phyloP scores from a whole-genome alignment of 495 filamentous ascomycete species.

The Peziza echinospora region DNA sequence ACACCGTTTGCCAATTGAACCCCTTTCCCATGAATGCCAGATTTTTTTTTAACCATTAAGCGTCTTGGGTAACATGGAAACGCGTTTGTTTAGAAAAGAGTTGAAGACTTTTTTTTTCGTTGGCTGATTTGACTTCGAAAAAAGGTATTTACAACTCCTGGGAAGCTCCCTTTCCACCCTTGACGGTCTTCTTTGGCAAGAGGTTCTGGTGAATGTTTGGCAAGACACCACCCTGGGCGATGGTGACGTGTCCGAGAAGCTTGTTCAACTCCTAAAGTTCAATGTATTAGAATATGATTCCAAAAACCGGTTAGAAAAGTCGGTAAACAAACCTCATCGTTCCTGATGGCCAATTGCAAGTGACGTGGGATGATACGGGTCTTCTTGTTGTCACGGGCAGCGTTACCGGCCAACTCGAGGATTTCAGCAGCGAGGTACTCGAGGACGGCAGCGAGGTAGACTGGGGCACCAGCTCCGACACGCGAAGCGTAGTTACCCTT shows the following conservation, averaged over 20 bases:
- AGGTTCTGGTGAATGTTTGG: slow-evolving; percentile 97
- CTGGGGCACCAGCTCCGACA: slow-evolving; percentile 92
- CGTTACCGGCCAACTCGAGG: slow-evolving; percentile 91
- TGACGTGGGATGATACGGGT: slow-evolving; percentile 99
- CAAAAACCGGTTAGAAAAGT: slow-evolving; percentile 1
- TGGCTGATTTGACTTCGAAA: background rate
- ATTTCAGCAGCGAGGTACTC: slow-evolving; percentile 98
- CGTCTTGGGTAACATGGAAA: background rate
- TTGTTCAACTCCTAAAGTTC: slow-evolving; percentile 64
- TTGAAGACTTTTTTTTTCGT: background rate
- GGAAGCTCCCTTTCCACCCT: slow-evolving; percentile 48
- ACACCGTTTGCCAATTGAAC: background rate
- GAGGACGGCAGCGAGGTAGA: slow-evolving; percentile 94
- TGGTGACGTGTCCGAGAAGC: slow-evolving; percentile 74
- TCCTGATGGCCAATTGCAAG: slow-evolving; percentile 90
- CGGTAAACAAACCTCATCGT: slow-evolving; percentile 44
- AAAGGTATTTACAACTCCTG: slow-evolving; percentile 1
- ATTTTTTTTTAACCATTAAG: too few relatives aligned
- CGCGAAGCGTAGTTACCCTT: slow-evolving; percentile 99
- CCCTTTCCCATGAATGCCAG: background rate
- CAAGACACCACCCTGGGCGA: slow-evolving; percentile 93
- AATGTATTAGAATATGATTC: slow-evolving; percentile 1
- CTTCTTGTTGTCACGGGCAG: slow-evolving; percentile 96
- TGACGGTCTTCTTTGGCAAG: slow-evolving; percentile 94
- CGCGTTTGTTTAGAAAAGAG: background rate